phyloP scores from a whole-genome alignment of 164 flowering plant species.

The Liquidambar formosana region DNA sequence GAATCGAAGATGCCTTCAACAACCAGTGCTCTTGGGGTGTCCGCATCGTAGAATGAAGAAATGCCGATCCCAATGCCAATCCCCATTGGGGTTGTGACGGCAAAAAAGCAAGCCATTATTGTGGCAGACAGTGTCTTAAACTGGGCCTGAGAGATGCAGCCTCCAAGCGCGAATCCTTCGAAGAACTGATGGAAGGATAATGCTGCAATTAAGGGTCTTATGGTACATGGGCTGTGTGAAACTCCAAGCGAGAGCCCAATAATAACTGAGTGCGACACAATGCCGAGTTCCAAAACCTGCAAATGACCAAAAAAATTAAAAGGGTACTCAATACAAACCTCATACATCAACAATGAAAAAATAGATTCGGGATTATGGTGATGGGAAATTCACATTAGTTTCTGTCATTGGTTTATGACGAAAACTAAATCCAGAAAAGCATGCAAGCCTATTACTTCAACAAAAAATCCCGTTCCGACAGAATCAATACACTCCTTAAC shows the following conservation, averaged over 20 bases:
- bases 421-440: too few relatives aligned
- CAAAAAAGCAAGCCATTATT: conserved; percentile 86
- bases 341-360: too few relatives aligned
- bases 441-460: too few relatives aligned
- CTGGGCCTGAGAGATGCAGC: conserved; percentile 91
- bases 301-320: neutral
- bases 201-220: conserved; percentile 82
- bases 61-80: conserved; percentile 58
- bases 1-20: conserved; percentile 80
- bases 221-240: conserved; percentile 86
- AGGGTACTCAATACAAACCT: too few relatives aligned
- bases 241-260: conserved; percentile 94
- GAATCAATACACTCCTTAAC: too few relatives aligned
- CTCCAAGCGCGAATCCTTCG: conserved; percentile 96
- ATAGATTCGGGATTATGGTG: too few relatives aligned
- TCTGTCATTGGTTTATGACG: too few relatives aligned
- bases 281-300: conserved; percentile 91
- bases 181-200: conserved; percentile 94
- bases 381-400: too few relatives aligned
- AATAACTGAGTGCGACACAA: conserved; percentile 86
- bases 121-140: conserved; percentile 46
- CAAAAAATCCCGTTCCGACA: too few relatives aligned
- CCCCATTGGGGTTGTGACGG: conserved; percentile 81
- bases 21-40: conserved; percentile 64
- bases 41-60: conserved; percentile 70